phyloP scores from a whole-genome alignment of 371 early-diverging fungal genomes.

The Scutellospora calospora region DNA sequence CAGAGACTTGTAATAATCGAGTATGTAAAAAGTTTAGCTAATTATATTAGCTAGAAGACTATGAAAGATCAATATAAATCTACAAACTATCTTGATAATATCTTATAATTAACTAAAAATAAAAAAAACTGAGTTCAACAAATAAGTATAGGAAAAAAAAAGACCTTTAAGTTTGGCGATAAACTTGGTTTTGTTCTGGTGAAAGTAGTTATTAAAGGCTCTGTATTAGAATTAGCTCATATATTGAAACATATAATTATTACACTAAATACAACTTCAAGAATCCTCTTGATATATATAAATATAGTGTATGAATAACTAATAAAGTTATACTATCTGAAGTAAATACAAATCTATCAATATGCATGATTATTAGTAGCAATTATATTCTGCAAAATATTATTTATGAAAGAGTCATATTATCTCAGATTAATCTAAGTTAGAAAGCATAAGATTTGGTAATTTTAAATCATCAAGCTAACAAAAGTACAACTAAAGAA shows the following conservation, averaged over 20 bases:
- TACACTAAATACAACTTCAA: background rate
- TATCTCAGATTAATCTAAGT: slow-evolving; percentile 6
- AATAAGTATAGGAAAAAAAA: slow-evolving; percentile 7
- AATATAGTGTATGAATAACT: background rate
- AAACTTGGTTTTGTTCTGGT: too few relatives aligned
- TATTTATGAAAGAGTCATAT: background rate
- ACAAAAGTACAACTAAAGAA: slow-evolving; percentile 1
- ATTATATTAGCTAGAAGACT: too few relatives aligned
- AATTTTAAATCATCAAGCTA: background rate
- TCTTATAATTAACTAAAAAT: background rate
- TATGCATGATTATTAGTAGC: background rate
- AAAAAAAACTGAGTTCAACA: background rate
- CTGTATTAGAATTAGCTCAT: slow-evolving; percentile 4
- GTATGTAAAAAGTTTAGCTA: too few relatives aligned
- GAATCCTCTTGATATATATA: slow-evolving; percentile 1
- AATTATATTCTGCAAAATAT: background rate
- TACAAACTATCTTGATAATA: slow-evolving; percentile 10
- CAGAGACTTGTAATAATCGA: too few relatives aligned
- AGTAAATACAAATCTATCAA: background rate
- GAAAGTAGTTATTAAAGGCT: background rate
- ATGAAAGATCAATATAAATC: background rate
- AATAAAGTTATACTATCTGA: background rate
- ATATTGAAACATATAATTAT: background rate
- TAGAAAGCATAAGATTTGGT: background rate
- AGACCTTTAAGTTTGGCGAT: background rate